Conservation (phyloP, 768 basidiomycete species). For the Ramaria sp. region DNA sequence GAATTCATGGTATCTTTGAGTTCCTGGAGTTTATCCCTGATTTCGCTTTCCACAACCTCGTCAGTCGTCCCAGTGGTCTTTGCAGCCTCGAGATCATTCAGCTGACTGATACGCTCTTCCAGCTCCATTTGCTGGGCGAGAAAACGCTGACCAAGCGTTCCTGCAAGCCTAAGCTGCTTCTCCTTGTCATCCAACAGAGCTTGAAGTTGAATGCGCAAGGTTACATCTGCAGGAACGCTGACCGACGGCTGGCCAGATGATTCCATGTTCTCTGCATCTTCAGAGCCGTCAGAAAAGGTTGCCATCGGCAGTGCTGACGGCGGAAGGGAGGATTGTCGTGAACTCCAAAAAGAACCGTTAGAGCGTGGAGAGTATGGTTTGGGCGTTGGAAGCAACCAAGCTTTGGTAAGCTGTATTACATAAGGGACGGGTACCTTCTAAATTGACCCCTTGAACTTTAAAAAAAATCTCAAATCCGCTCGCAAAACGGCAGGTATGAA, state of each 20-base stretch:
- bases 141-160: conserved; percentile 86
- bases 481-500: no score
- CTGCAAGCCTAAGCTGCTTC: conserved; percentile 84
- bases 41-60: conserved; percentile 51
- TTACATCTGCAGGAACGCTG: conserved; percentile 5
- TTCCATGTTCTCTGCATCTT: not conserved
- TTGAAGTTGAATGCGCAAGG: conserved; percentile 30
- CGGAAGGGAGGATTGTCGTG: not conserved
- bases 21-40: conserved; percentile 66
- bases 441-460: no score
- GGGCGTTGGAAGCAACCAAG: conserved; percentile 9
- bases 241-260: not conserved
- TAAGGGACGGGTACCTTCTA: not conserved
- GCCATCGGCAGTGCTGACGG: conserved; percentile 8
- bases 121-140: conserved; percentile 90
- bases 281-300: conserved; percentile 6
- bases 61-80: conserved; percentile 36
- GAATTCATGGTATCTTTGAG: conserved; percentile 60
- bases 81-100: conserved; percentile 43
- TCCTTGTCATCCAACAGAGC: conserved; percentile 80
- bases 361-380: conserved; percentile 1
- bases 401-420: not conserved
- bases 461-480: no score
- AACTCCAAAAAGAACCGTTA: not conserved
- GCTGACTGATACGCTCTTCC: conserved; percentile 74